Percentiles rank a stretch among this genome's conserved stretches.
phyloP scores from a whole-genome alignment of 768 basidiomycete species.

The Butyriboletus loyo region DNA sequence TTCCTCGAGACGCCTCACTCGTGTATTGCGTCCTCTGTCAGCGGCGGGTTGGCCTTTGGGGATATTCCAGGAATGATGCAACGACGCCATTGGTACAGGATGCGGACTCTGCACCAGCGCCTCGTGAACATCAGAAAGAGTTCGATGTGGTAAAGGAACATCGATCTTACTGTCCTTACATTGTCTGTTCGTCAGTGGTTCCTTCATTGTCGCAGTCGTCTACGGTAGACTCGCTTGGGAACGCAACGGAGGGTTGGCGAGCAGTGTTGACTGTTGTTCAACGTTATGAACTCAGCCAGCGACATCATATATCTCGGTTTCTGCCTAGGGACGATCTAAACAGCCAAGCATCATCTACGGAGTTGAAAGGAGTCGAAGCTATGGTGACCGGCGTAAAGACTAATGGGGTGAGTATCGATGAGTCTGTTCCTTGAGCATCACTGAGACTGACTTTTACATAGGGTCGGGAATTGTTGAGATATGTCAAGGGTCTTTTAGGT shows the following conservation, averaged over 20 bases:
- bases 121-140: conserved; percentile 36
- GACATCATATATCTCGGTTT: conserved; percentile 42
- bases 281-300: conserved; percentile 62
- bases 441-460: conserved; percentile 25
- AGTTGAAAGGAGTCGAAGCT: conserved; percentile 54
- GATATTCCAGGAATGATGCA: conserved; percentile 43
- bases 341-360: conserved; percentile 35
- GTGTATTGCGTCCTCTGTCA: conserved; percentile 71
- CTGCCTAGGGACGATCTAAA: conserved; percentile 6
- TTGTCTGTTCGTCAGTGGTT: conserved; percentile 63
- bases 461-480: conserved; percentile 70
- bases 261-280: conserved; percentile 69
- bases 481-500: conserved; percentile 65
- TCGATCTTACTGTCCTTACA: conserved; percentile 83
- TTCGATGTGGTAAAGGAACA: conserved; percentile 81
- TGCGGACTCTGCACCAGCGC: conserved; percentile 21
- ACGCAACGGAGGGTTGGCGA: conserved; percentile 68
- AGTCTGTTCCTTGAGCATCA: conserved; percentile 5
- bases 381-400: conserved; percentile 79
- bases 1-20: conserved; percentile 45
- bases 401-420: conserved; percentile 54
- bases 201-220: conserved; percentile 47
- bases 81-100: conserved; percentile 2
- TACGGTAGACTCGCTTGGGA: conserved; percentile 23
- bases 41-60: conserved; percentile 78